Base-by-base conservation (phyloP, 2,329 filamentous ascomycete species). In the Penicillium sclerotiorum region DNA sequence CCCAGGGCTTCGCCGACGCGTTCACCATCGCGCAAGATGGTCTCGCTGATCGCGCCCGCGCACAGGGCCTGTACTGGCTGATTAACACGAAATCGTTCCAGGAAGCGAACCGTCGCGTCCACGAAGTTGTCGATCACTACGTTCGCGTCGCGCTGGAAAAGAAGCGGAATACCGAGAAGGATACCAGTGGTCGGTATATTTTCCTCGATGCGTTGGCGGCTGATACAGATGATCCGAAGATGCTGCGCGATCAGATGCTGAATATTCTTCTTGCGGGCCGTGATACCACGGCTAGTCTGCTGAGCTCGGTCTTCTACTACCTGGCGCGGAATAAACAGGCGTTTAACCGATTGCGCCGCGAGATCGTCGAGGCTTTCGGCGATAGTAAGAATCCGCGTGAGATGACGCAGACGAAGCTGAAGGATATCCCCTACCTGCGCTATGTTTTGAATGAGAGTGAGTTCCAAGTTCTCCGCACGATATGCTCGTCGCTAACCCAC, bases 201-300 rank as follows among this genome's bases (percentile, higher is more conserved):
- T 80, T 80, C 63, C 69, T 79, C 15, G 70, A 79, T 28, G 77
- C 77, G 23, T 60, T 80, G 17, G 75, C 74, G 7, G 65, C 68
- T 5, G 69, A 75, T 11, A 80, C 74, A 2, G 64, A 72, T 12
- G 72, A 80, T 33, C 75, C 70, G 2, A 70, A 74, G 46, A 64
- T 71, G 12, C 70, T 80, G 18, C 70, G 78, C 12, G 72, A 73
- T 44, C 75, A 79, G 47, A 68, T 79, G 47, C 67, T 81, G 23
- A 79, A 78, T 50, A 76, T 81, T 28, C 65, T 81, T 0, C 65
- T 80, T 0, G 79, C 79, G 3, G 78, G 77, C 9, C 74, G 78
- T 4, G 80, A 82, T 56, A 81, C 80, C 0, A 82, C 79, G 1
- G 78, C 74, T 18, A 69, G 70, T 44, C 50, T 75, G 7, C 60